Conservation (phyloP, 805 yeast species). For the Saturnispora saitoi region DNA sequence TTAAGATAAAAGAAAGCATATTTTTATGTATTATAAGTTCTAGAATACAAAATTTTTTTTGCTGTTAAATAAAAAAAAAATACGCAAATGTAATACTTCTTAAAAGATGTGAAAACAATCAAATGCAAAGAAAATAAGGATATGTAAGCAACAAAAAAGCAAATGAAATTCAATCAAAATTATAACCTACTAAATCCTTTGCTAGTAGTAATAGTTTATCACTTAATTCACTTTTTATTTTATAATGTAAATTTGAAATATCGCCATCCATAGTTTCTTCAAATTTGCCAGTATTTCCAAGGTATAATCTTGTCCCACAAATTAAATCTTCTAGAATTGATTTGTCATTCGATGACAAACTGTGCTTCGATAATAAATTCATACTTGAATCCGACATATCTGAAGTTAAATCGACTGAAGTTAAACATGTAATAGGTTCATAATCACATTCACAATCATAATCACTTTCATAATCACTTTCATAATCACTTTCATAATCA, state of each 20-base stretch:
- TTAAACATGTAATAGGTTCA: not conserved
- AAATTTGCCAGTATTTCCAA: conserved; percentile 9
- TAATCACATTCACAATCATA: not conserved
- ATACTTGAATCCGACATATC: not conserved
- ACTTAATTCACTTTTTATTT: conserved; percentile 25
- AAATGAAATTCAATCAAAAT: not conserved
- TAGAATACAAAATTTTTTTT: too few relatives aligned
- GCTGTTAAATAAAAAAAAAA: too few relatives aligned
- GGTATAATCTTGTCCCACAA: conserved; percentile 11
- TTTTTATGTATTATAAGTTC: too few relatives aligned
- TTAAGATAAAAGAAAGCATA: too few relatives aligned
- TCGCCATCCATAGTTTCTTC: conserved; percentile 16
- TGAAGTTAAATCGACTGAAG: not conserved
- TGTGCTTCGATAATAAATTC: not conserved
- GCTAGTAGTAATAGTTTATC: conserved; percentile 24
- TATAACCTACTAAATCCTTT: conserved; percentile 25
- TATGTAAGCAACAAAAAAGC: not conserved
- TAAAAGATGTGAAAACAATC: too few relatives aligned
- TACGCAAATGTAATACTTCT: too few relatives aligned
- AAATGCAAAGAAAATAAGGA: not conserved
- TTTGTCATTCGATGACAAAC: not conserved
- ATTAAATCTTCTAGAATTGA: conserved; percentile 8
- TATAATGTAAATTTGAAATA: conserved; percentile 20
- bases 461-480: not conserved
- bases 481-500: not conserved